Evolutionary conservation across 1,284 basidiomycete genomes (phyloP).

Genomic region (Microbotryum silenes-acaulis): DNA sequence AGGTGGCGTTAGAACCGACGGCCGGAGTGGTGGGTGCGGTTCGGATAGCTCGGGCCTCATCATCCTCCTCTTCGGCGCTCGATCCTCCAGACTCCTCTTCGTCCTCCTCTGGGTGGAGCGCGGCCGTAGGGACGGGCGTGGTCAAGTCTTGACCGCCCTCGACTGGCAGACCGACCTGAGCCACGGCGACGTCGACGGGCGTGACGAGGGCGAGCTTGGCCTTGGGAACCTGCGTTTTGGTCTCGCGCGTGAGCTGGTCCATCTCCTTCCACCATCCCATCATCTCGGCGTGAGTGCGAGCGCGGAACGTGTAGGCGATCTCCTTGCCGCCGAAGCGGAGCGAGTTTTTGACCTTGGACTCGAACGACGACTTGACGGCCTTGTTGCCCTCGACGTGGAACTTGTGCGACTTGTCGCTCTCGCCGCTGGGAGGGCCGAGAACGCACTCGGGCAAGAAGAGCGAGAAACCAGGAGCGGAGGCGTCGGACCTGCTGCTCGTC

Average conservation of each 20-base stretch:
- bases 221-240: constrained; percentile 11
- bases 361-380: constrained; percentile 11
- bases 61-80: constrained; percentile 29
- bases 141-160: neutral
- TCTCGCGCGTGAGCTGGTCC: constrained; percentile 31
- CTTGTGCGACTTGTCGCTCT: constrained; percentile 30
- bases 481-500: constrained; percentile 17
- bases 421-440: constrained; percentile 29
- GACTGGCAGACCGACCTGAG: constrained; percentile 20
- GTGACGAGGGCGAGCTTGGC: neutral
- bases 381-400: constrained; percentile 25
- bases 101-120: constrained; percentile 12
- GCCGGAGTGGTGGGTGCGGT: constrained; percentile 21
- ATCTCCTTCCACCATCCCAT: constrained; percentile 33
- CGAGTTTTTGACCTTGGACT: constrained; percentile 32
- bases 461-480: constrained; percentile 31
- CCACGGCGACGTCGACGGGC: constrained; percentile 24
- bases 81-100: constrained; percentile 25
- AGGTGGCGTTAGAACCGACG: neutral
- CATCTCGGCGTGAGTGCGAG: constrained; percentile 34
- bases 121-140: constrained; percentile 4
- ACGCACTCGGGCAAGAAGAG: constrained; percentile 36
- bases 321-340: constrained; percentile 35
- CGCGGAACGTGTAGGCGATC: constrained; percentile 34
- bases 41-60: constrained; percentile 16